Evolutionary conservation across 441 rosid genomes (phyloP), one percentile per base, ranked within the genome.

Genomic region (California macrophylla): DNA sequence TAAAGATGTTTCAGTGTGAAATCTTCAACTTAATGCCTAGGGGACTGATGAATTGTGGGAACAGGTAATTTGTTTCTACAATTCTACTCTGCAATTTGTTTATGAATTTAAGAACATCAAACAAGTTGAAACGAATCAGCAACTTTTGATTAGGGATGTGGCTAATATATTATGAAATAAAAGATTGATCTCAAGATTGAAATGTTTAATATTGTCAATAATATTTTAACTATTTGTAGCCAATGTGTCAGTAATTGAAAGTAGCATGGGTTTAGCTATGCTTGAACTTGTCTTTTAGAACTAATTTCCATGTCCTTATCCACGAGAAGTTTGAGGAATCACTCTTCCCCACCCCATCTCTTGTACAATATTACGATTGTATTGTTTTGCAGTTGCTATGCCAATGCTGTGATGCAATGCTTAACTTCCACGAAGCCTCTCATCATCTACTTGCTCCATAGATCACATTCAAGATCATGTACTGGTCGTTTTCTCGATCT

Each of bases 401-500:
- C 97, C 32, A 91, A 91, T 80, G 93, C 97, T 26, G 93, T 89
- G 69, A 82, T 91, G 81, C 97, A 91, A 76, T 89, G 93, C 74
- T 75, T 89, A 81, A 83, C 93, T 66, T 85, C 85, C 81, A 91
- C 93, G 50, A 87, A 84, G 83, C 97, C 97, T 75, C 89, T 87
- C 45, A 77, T 82, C 69, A 81, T 84, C 72, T 91, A 83, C 81
- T 79, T 87, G 82, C 90, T 91, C 66, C 87, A 66, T 24, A 81
- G 87, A 78, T 79, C 85, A 58, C 97, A 91, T 79, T 89, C 97
- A 74, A 87, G 87, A 84, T 71, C 85, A 74, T 91, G 93, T 89
- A 86, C 77, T 66, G 77, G 54, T 32, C 24, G 38, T 34, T 66
- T 69, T 67, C 76, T 50, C 65, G 60, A 54, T 64, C 71, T 74